These are phyloP conservation scores for Chenopodium formosanum DNA, from an alignment of 148 eudicot genomes.

Conservation along the genomic window DNA sequence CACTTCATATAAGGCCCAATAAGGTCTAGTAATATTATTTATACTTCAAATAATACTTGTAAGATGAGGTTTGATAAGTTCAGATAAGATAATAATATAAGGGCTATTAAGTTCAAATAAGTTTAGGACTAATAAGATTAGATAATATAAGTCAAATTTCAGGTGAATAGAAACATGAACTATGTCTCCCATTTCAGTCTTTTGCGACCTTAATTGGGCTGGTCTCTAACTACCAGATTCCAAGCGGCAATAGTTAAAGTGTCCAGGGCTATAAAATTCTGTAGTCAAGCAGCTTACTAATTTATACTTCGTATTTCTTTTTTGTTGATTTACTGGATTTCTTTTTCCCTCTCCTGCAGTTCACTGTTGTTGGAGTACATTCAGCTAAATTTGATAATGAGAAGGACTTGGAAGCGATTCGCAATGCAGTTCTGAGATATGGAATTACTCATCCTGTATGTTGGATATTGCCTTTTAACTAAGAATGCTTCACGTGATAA, in stretches of 20 bases:
- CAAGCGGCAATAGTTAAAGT: not conserved
- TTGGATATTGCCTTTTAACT: not conserved
- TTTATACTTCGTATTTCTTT: not conserved
- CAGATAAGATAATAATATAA: too few species aligned
- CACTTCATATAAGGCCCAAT: too few species aligned
- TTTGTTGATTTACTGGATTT: not conserved
- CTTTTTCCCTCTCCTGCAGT: conserved; percentile 42
- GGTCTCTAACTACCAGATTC: not conserved
- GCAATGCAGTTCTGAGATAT: conserved; percentile 88
- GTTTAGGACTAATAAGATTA: too few species aligned
- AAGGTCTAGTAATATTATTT: too few species aligned
- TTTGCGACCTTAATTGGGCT: not conserved
- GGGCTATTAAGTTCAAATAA: too few species aligned
- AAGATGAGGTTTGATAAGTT: too few species aligned
- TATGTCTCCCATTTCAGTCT: not conserved
- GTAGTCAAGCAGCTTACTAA: not conserved
- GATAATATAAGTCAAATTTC: too few species aligned
- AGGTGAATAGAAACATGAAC: too few species aligned
- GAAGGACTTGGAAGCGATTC: conserved; percentile 87
- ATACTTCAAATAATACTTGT: too few species aligned
- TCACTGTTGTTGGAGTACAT: conserved; percentile 90
- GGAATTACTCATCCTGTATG: conserved; percentile 87
- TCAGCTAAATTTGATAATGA: conserved; percentile 98
- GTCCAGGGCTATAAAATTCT: not conserved
- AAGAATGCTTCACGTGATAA: not conserved